phyloP scores from a whole-genome alignment of 1,284 basidiomycete genomes.

The Malassezia sympodialis region DNA sequence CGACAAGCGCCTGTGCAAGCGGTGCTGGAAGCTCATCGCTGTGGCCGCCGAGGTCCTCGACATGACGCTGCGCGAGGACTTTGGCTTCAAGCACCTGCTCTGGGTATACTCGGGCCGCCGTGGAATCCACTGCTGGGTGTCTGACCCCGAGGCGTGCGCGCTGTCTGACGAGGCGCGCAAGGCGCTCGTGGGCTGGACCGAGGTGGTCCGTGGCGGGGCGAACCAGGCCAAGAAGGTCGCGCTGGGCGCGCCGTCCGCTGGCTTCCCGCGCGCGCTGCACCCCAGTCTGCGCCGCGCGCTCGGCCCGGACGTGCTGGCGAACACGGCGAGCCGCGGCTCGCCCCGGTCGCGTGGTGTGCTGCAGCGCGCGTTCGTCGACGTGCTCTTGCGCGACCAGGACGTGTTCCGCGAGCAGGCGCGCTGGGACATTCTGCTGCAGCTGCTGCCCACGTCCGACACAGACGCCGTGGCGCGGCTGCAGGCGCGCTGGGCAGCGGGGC shows the following conservation, averaged over 20 bases:
- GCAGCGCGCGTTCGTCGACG: conserved; percentile 56
- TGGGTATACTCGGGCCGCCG: conserved; percentile 99
- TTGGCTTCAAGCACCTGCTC: conserved; percentile 66
- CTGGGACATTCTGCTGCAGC: conserved; percentile 64
- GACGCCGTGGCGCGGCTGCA: conserved; percentile 50
- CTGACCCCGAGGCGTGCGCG: conserved; percentile 73
- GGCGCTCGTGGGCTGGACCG: conserved; percentile 74
- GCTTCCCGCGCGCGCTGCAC: conserved; percentile 54
- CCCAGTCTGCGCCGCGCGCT: conserved; percentile 41
- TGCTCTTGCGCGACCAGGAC: conserved; percentile 77
- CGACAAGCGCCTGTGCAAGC: conserved; percentile 77
- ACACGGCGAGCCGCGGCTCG: background rate
- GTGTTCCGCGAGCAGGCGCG: conserved; percentile 65
- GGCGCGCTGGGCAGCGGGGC: conserved; percentile 56
- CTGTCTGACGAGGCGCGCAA: conserved; percentile 83
- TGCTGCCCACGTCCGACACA: conserved; percentile 56
- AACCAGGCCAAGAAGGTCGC: conserved; percentile 78
- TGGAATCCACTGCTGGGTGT: conserved; percentile 97
- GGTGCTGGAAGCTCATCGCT: conserved; percentile 91
- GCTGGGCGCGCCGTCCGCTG: conserved; percentile 50
- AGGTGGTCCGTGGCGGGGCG: conserved; percentile 67
- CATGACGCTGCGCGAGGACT: conserved; percentile 64
- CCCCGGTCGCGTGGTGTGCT: conserved; percentile 50
- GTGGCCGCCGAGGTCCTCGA: conserved; percentile 85
- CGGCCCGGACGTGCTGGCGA: conserved; percentile 18